These are phyloP conservation scores for Suhomyces atakaporum DNA, from an alignment of 1,139 yeast genomes.

Conservation along the genomic window DNA sequence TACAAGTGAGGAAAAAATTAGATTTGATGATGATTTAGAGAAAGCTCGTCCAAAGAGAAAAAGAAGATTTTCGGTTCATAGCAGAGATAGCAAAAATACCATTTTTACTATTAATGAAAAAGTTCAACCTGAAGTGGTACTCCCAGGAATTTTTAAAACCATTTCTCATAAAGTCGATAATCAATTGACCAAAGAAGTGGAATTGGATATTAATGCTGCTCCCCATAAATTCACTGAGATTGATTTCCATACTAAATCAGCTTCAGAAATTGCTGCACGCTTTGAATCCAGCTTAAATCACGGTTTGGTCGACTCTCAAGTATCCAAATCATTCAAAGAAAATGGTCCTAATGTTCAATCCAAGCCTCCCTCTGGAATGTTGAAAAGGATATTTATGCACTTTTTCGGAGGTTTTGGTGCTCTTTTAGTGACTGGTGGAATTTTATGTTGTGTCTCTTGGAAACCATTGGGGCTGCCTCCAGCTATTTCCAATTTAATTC, in stretches of 20 bases:
- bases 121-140: constrained; percentile 29
- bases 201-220: constrained; percentile 5
- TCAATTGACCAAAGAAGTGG: constrained; percentile 15
- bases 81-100: constrained; percentile 10
- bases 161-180: constrained; percentile 39
- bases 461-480: constrained; percentile 57
- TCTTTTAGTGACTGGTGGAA: constrained; percentile 45
- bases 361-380: constrained; percentile 37
- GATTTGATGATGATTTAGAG: constrained; percentile 11
- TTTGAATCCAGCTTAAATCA: constrained; percentile 21
- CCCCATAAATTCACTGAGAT: constrained; percentile 23
- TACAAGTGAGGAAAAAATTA: constrained; percentile 10
- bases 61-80: constrained; percentile 12
- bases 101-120: constrained; percentile 17
- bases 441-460: constrained; percentile 51
- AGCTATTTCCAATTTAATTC: constrained; percentile 45
- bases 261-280: constrained; percentile 23
- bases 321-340: constrained; percentile 17
- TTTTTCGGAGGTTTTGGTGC: constrained; percentile 56
- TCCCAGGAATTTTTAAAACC: constrained; percentile 41
- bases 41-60: constrained; percentile 7
- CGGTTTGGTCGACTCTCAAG: constrained; percentile 24
- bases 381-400: constrained; percentile 37
- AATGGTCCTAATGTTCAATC: constrained; percentile 43
- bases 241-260: constrained; percentile 29